phyloP scores from a whole-genome alignment of 73 alveolate species.

The Paramecium bursaria region DNA sequence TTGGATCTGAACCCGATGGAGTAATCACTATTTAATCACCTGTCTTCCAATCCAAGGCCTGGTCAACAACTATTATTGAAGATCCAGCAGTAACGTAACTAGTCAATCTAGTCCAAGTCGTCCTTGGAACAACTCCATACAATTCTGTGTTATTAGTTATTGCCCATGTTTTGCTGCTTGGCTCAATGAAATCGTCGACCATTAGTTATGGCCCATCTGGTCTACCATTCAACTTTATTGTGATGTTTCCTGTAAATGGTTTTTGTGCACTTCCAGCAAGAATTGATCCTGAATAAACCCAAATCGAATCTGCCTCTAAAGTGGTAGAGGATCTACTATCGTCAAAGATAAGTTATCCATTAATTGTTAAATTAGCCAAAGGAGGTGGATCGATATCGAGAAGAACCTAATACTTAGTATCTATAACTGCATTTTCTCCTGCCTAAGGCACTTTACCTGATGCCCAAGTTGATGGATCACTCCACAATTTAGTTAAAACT shows the following conservation, averaged over 20 bases:
- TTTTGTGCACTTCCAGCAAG: conserved; percentile 3
- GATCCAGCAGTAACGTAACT: conserved; percentile 49
- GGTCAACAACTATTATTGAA: not conserved
- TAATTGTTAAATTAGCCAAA: conserved; percentile 25
- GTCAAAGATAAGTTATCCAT: not conserved
- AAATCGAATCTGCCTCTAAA: conserved; percentile 9
- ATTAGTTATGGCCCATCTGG: no score
- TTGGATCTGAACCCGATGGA: conserved; percentile 63
- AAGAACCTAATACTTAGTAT: conserved; percentile 4
- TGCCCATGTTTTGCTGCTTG: no score
- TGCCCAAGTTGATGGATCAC: conserved; percentile 50
- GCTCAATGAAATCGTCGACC: no score
- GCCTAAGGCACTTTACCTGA: conserved; percentile 12
- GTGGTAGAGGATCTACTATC: not conserved
- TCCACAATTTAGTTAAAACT: conserved; percentile 36
- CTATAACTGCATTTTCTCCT: conserved; percentile 45
- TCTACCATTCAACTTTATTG: conserved; percentile 19
- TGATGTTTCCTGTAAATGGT: conserved; percentile 43
- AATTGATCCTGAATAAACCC: not conserved
- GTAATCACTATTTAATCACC: conserved; percentile 65
- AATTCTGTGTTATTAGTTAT: no score
- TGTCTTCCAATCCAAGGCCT: conserved; percentile 58
- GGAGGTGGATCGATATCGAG: conserved; percentile 51
- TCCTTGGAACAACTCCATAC: conserved; percentile 40
- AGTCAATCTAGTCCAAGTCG: conserved; percentile 58